Base-by-base conservation (phyloP, 2,329 filamentous ascomycete genomes). In the Aspergillus tubingensis region DNA sequence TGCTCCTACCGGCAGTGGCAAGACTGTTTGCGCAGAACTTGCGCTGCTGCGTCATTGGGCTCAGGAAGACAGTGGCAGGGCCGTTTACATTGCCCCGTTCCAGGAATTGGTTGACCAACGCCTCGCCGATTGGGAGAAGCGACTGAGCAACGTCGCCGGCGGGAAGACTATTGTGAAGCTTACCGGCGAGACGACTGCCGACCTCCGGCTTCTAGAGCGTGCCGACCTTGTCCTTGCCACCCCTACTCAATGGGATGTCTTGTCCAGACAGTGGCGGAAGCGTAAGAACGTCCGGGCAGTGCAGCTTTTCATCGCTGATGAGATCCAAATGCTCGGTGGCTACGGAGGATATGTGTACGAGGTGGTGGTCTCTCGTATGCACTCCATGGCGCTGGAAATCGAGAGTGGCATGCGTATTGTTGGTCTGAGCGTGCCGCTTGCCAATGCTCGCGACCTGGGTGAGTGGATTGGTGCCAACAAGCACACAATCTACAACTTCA, bases 401-500 rank as follows among this genome's bases (percentile, higher is more conserved):
- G 91, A 96, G 74, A 87, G 90, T 41, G 87, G 90, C 8, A 85
- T 98, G 80, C 88, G 95, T 54, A 94, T 98, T 50, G 80, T 99
- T 57, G 95, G 92, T 2, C 80, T 99, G 62, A 93, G 92, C 72
- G 95, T 97, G 27, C 96, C 95, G 23, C 83, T 99, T 21, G 89
- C 95, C 5, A 98, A 97, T 73, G 93, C 94, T 53, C 87, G 92
- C 61, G 95, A 99, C 70, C 86, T 99, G 69, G 94, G 94, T 54
- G 95, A 97, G 78, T 99, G 95, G 95, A 92, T 99, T 67, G 95
- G 96, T 67, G 95, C 94, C 7, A 96, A 88, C 76, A 98, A 97
- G 81, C 95, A 99, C 74, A 96, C 95, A 52, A 96, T 96, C 65
- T 99, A 94, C 83, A 99, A 99, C 80, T 99, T 99, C 81, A 96